Evolutionary conservation across 106 monocot genomes (phyloP), one percentile per base, ranked within the genome.

Genomic region (Acanthochlamys bracteata): DNA sequence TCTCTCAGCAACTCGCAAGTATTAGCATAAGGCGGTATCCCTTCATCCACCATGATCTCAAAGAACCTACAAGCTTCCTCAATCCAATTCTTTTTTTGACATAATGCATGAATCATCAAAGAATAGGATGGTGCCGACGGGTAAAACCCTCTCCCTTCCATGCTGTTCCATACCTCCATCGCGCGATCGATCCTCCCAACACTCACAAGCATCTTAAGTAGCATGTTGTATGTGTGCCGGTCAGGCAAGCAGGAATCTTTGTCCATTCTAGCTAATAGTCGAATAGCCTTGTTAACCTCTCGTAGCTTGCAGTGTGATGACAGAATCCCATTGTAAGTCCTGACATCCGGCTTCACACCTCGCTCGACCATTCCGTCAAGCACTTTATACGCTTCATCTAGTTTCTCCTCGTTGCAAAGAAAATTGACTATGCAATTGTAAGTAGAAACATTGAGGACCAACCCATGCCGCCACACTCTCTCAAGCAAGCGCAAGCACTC

Each of bases 61-160:
- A 91, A 88, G 64, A 78, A 91, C n/a, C 42, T 56, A 43, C 75
- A 79, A 7, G 85, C 96, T 20, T 85, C 78, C 55, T 79, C 83
- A 39, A 73, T 72, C 51, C 68, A 74, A 20, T 84, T 80, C 72
- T 76, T 91, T 73, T 80, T 98, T 71, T 72, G 82, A 59, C 83
- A 88, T 13, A 98, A 45, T 53, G 91, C 96, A 58, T 98, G 96
- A 45, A 98, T 78, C 88, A 98, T 83, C 46, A 90, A 88, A 1
- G 91, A 84, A 71, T 91, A 91, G 17, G 82, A 78, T 2, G 80
- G 61, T 0, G 79, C 84, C 6, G 76, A 68, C 0, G 91, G 96
- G 42, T 83, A 76, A 59, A 85, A 98, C 11, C 78, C 80, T 53
- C 80, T 73, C 41, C 17, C 42, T 20, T 70, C 80, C 91, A 98